Evolutionary conservation across 2,329 filamentous ascomycete species (phyloP).

Genomic region (Epichloe sp.): DNA sequence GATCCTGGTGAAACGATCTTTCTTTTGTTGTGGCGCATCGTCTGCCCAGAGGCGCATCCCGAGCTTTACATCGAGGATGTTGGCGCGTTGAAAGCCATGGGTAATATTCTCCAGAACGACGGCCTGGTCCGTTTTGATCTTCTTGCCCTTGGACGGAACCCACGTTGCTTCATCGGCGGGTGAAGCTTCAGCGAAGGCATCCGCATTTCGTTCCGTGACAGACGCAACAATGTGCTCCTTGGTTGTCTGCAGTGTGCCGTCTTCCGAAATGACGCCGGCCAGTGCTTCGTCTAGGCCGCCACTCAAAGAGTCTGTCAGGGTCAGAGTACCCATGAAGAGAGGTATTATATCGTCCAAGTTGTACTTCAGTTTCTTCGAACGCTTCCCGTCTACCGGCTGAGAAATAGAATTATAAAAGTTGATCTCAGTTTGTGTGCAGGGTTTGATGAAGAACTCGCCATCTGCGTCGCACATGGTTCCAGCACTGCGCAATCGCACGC

Average conservation of each 20-base stretch:
- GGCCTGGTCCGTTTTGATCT: slow-evolving; percentile 64
- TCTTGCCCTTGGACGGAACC: slow-evolving; percentile 37
- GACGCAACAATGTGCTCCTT: slow-evolving; percentile 21
- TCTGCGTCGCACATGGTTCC: slow-evolving; percentile 76
- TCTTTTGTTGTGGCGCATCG: slow-evolving; percentile 46
- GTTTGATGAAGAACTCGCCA: slow-evolving; percentile 85
- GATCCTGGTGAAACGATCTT: slow-evolving; percentile 46
- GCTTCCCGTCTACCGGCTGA: slow-evolving; percentile 49
- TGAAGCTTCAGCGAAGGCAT: slow-evolving; percentile 6
- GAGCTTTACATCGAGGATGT: slow-evolving; percentile 88
- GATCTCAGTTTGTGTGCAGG: slow-evolving; percentile 75
- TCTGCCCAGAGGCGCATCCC: slow-evolving; percentile 80
- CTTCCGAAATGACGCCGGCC: slow-evolving; percentile 28
- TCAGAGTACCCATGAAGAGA: slow-evolving; percentile 67
- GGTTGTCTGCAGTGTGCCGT: slow-evolving; percentile 19
- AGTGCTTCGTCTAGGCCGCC: slow-evolving; percentile 35
- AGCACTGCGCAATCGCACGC: slow-evolving; percentile 42
- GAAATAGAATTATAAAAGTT: slow-evolving; percentile 52
- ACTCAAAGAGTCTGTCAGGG: slow-evolving; percentile 45
- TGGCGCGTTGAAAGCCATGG: slow-evolving; percentile 67
- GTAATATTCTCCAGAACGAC: slow-evolving; percentile 80
- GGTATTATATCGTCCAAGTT: slow-evolving; percentile 74
- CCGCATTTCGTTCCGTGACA: slow-evolving; percentile 20
- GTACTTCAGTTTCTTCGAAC: slow-evolving; percentile 29
- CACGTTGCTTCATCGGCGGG: slow-evolving; percentile 20